Conservation (phyloP, 1,284 basidiomycete species). For the Thecaphora thlaspeos region DNA sequence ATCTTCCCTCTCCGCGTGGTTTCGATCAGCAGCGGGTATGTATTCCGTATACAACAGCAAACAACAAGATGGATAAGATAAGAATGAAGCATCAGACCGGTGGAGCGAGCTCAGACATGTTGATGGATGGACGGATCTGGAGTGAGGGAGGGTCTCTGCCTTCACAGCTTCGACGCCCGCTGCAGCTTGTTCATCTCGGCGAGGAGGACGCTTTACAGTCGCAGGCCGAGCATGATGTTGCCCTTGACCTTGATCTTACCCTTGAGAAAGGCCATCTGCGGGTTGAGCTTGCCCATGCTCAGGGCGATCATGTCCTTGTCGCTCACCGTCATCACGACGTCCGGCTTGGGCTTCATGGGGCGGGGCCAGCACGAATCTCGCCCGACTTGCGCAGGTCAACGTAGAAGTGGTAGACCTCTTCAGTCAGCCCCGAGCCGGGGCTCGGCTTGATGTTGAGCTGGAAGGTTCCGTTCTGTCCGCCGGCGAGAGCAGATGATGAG, state of each 20-base stretch:
- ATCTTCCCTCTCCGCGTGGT: too few species aligned
- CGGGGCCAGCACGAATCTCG: slow-evolving; percentile 25
- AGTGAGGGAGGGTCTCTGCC: too few species aligned
- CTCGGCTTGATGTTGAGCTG: slow-evolving; percentile 35
- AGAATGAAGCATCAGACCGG: too few species aligned
- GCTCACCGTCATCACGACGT: slow-evolving; percentile 34
- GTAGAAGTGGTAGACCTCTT: slow-evolving; percentile 29
- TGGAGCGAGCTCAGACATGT: too few species aligned
- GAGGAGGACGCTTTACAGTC: slow-evolving; percentile 42
- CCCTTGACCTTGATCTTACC: slow-evolving; percentile 46
- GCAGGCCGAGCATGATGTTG: slow-evolving; percentile 45
- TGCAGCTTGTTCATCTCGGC: slow-evolving; percentile 43
- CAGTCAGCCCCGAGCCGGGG: slow-evolving; percentile 8
- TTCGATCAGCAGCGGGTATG: too few species aligned
- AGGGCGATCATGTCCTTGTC: slow-evolving; percentile 48
- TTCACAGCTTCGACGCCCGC: slow-evolving; percentile 30
- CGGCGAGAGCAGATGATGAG: not conserved
- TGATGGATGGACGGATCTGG: too few species aligned
- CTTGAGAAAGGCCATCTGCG: slow-evolving; percentile 45
- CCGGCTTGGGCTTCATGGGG: slow-evolving; percentile 41
- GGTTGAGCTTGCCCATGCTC: slow-evolving; percentile 37
- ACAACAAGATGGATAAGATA: too few species aligned
- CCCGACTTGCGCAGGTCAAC: slow-evolving; percentile 45
- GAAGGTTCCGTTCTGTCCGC: slow-evolving; percentile 30
- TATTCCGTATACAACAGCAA: too few species aligned